Evolutionary conservation across 495 filamentous ascomycete genomes (phyloP).

Genomic region (Hamigera avellanea): DNA sequence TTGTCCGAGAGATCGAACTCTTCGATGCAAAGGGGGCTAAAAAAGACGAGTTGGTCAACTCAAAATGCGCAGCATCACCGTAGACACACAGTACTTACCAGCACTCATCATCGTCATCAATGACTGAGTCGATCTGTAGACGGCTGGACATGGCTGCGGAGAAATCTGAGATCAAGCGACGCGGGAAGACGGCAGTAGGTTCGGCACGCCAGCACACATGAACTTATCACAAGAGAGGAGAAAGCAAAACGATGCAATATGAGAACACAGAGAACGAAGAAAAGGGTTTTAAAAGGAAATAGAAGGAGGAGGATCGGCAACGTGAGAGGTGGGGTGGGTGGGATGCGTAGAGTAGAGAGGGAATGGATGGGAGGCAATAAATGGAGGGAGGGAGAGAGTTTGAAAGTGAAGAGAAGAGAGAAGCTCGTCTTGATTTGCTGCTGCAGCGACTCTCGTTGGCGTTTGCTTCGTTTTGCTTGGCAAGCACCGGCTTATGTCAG

Average conservation of each 20-base stretch:
- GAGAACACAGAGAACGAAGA: conserved; percentile 6
- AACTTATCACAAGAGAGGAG: conserved; percentile 13
- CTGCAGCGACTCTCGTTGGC: not conserved
- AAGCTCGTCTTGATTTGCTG: conserved; percentile 22
- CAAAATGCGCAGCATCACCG: not conserved
- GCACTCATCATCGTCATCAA: conserved; percentile 92
- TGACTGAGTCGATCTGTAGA: conserved; percentile 83
- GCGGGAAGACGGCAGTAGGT: conserved; percentile 2
- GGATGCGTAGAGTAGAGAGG: conserved; percentile 6
- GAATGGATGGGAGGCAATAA: conserved; percentile 8
- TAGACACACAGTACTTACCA: conserved; percentile 45
- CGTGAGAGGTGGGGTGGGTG: conserved; percentile 4
- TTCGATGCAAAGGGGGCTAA: conserved; percentile 93
- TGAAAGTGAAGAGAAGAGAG: conserved; percentile 21
- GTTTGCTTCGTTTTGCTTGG: not conserved
- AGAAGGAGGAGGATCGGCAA: conserved; percentile 1
- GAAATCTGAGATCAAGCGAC: conserved; percentile 8
- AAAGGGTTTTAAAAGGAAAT: conserved; percentile 6
- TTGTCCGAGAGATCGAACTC: conserved; percentile 95
- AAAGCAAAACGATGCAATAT: too few relatives aligned
- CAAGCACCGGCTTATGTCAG: conserved; percentile 13
- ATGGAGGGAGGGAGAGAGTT: conserved; percentile 9
- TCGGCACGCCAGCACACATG: conserved; percentile 18
- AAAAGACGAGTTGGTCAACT: conserved; percentile 7
- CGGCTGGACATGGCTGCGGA: conserved; percentile 43